phyloP scores from a whole-genome alignment of 2,329 filamentous ascomycete species.

The Mycosphaerella sp. region DNA sequence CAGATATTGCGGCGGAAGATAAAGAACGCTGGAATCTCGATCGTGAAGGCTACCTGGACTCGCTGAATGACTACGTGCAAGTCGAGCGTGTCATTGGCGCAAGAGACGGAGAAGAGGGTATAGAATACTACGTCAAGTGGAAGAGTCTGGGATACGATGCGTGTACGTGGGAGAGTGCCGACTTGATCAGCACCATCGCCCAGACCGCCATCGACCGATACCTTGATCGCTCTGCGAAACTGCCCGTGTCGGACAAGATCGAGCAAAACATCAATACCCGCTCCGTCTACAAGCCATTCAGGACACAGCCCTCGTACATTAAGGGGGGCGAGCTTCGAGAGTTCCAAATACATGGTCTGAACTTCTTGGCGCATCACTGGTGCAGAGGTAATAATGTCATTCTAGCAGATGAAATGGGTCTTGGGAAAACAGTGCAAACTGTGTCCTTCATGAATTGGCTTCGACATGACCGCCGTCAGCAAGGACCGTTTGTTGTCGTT shows the following conservation, averaged over 20 bases:
- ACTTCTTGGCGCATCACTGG: constrained; percentile 97
- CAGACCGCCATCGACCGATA: constrained; percentile 90
- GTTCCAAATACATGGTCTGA: constrained; percentile 89
- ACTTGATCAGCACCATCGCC: constrained; percentile 67
- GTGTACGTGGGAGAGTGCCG: constrained; percentile 85
- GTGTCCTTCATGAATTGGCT: constrained; percentile 97
- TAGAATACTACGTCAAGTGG: constrained; percentile 93
- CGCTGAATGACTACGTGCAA: constrained; percentile 80
- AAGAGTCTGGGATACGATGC: constrained; percentile 78
- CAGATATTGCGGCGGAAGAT: constrained; percentile 72
- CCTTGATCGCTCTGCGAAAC: constrained; percentile 72
- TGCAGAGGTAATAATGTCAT: constrained; percentile 91
- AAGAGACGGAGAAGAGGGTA: constrained; percentile 69
- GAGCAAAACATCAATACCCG: constrained; percentile 72
- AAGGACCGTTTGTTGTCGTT: constrained; percentile 95
- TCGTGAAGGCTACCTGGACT: constrained; percentile 81
- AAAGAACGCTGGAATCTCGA: constrained; percentile 94
- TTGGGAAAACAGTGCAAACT: constrained; percentile 97
- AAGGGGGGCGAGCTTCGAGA: constrained; percentile 76
- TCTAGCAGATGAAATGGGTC: constrained; percentile 95
- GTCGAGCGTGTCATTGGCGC: constrained; percentile 88
- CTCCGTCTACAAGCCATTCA: constrained; percentile 62
- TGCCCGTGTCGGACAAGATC: constrained; percentile 70
- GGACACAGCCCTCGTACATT: constrained; percentile 79
- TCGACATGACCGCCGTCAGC: constrained; percentile 78